phyloP scores from a whole-genome alignment of 2,329 filamentous ascomycete species.

The Paramyrothecium roridum region DNA sequence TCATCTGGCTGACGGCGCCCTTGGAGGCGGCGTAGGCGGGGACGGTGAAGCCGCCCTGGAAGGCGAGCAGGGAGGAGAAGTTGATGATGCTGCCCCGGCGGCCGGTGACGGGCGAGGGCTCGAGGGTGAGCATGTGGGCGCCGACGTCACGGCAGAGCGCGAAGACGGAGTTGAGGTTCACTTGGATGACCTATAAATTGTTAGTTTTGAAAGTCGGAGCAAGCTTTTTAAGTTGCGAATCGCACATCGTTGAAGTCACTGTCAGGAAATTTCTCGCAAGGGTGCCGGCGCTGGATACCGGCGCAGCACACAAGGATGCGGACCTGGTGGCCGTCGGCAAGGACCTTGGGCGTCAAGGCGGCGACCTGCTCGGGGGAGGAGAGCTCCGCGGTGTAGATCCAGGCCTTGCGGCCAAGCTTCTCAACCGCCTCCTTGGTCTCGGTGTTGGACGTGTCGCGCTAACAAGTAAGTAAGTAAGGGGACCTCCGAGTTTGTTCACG shows the following conservation, averaged over 20 bases:
- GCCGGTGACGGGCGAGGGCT: constrained; percentile 41
- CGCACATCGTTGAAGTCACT: constrained; percentile 68
- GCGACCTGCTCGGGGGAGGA: constrained; percentile 57
- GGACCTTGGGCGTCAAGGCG: constrained; percentile 56
- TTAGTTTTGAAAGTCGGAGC: not conserved
- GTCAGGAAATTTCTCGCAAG: constrained; percentile 72
- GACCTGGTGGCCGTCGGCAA: constrained; percentile 62
- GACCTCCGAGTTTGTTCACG: too few species aligned
- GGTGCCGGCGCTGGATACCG: constrained; percentile 78
- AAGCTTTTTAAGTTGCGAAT: too few species aligned
- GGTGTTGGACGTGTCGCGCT: constrained; percentile 39
- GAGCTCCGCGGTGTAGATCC: constrained; percentile 69
- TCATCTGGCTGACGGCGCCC: constrained; percentile 80
- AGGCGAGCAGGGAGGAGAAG: constrained; percentile 74
- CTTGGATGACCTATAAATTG: constrained; percentile 64
- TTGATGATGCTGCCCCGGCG: constrained; percentile 77
- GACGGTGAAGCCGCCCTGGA: constrained; percentile 85
- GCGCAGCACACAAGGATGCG: constrained; percentile 83
- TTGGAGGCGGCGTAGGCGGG: constrained; percentile 86
- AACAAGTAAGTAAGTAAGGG: too few species aligned
- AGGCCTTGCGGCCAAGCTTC: constrained; percentile 62
- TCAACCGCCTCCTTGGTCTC: constrained; percentile 61
- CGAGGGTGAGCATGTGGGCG: constrained; percentile 69
- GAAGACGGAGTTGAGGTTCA: constrained; percentile 83
- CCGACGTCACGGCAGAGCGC: constrained; percentile 73